phyloP scores from a whole-genome alignment of 805 yeast species.

The Yarrowia keelungensis region DNA sequence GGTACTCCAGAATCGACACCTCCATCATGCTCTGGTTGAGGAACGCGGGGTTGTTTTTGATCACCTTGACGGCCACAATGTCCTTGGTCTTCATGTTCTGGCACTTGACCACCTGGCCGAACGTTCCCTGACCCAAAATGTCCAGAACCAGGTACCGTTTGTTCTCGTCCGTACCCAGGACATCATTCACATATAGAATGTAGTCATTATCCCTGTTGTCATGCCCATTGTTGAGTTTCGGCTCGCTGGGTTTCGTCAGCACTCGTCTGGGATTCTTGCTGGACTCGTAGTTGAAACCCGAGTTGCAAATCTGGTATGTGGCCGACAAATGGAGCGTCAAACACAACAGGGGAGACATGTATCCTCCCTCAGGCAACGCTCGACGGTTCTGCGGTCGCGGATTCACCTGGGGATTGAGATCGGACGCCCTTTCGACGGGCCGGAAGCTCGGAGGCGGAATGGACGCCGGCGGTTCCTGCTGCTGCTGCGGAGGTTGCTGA shows the following conservation, averaged over 20 bases:
- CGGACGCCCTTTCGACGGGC: conserved; percentile 49
- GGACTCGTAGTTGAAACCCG: conserved; percentile 80
- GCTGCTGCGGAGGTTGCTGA: conserved; percentile 6
- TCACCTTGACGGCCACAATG: conserved; percentile 91
- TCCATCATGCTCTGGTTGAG: conserved; percentile 91
- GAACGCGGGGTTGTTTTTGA: conserved; percentile 89
- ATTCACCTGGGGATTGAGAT: conserved; percentile 48
- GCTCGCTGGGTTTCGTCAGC: conserved; percentile 89
- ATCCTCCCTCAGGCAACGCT: conserved; percentile 52
- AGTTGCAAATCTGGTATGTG: conserved; percentile 84
- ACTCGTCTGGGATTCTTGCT: conserved; percentile 90
- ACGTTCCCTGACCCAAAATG: conserved; percentile 93
- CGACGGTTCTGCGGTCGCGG: conserved; percentile 49
- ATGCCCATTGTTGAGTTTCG: conserved; percentile 76
- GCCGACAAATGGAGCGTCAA: conserved; percentile 77
- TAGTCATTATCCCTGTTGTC: conserved; percentile 92
- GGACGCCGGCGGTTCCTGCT: conserved; percentile 31
- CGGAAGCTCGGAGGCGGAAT: conserved; percentile 49
- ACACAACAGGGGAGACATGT: conserved; percentile 70
- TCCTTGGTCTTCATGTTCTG: conserved; percentile 80
- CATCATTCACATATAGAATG: conserved; percentile 91
- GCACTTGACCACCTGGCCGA: conserved; percentile 97
- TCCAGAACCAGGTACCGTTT: conserved; percentile 88
- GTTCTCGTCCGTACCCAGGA: conserved; percentile 84
- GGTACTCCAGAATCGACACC: conserved; percentile 80